Evolutionary conservation across 1,284 basidiomycete species (phyloP), one percentile per base, ranked within the genome.

Genomic region (Rhodotorula mucilaginosa): DNA sequence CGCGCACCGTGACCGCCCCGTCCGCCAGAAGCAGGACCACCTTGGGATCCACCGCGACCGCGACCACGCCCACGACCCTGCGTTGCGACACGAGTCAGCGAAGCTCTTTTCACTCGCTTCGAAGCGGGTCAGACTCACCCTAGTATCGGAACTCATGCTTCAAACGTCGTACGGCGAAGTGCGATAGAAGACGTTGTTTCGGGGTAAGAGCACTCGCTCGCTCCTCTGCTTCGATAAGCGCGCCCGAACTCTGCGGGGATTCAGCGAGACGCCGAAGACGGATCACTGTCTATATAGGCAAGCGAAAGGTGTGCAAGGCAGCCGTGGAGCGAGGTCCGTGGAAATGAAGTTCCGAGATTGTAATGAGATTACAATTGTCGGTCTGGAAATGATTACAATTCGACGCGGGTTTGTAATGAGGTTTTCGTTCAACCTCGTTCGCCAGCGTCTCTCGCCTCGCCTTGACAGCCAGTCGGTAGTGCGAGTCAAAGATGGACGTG

Each of bases 401-500:
- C 16, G 26, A 8, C 7, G 34, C 21, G 26, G 5, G n/a, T 23
- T 31, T n/a, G 57, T 34, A 44, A 15, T 15, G 8, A 18, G 10
- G 21, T 26, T 12, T 19, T 60, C 56, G 56, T 52, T 23, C 39
- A 15, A 39, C 34, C 58, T 44, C 58, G 46, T 29, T 26, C 60
- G 44, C 54, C 51, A 44, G 29, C 18, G 44, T 47, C 29, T 62
- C 56, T 47, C 60, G 46, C 29, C 51, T 34, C 19, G n/a, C 57
- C 26, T 26, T 26, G 26, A 26, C 5, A 44, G 31, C 59, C 16
- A 26, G 59, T 29, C 18, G 3, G 18, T 15, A 44, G 7, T 34
- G 15, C 46, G 87, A 83, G 48, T 18, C 48, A 1, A 49, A 49
- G 81, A 95, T 95, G 92, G 92, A 92, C 85, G 91, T 91, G 78